Evolutionary conservation across 208 protist genomes (phyloP), one percentile per base, ranked within the genome.

Genomic region (Trypanosoma platydactyli): DNA sequence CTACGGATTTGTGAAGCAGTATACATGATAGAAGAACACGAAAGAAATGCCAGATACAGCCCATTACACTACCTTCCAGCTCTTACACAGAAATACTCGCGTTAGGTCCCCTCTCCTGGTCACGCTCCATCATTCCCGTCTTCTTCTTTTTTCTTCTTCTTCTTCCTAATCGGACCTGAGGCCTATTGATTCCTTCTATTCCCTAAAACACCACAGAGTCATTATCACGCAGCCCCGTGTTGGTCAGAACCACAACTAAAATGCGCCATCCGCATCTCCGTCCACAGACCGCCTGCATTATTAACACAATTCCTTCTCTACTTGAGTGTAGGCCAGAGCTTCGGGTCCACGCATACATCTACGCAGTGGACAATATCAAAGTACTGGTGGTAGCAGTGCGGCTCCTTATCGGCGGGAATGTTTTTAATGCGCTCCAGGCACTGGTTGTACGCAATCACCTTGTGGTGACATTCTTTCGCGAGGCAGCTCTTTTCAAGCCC

Each of bases 331-430:
- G 81, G 77, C 85, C 85, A 91, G 49, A 91, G 75, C 73, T 91
- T 86, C n/a, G 81, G 81, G 68, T 88, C 75, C 4, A 84, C 80
- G 66, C 85, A 91, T 35, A 87, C 80, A 64, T 91, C 85, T 56
- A 91, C 85, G 72, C 85, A 91, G 77, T 91, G 85, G 30, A 91
- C 73, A 51, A 91, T 88, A 63, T 79, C 76, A 65, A 91, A 91
- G 80, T 91, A 91, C 70, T 88, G 81, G 51, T 79, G 59, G 68
- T 86, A 91, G 73, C 85, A 91, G 70, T 91, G 81, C 24, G 85
- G 85, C 77, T 91, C 85, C 57, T 79, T 79, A 25, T 81, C 79
- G 33, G 79, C 51, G 4, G 71, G 68, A 24, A 88, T 74, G 16
- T 65, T 69, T 74, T 88, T 86, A 61, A 91, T 91, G 58, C 85